Evolutionary conservation across 352 stramenopile species (phyloP).

Genomic region (Phytophthora hybrid): DNA sequence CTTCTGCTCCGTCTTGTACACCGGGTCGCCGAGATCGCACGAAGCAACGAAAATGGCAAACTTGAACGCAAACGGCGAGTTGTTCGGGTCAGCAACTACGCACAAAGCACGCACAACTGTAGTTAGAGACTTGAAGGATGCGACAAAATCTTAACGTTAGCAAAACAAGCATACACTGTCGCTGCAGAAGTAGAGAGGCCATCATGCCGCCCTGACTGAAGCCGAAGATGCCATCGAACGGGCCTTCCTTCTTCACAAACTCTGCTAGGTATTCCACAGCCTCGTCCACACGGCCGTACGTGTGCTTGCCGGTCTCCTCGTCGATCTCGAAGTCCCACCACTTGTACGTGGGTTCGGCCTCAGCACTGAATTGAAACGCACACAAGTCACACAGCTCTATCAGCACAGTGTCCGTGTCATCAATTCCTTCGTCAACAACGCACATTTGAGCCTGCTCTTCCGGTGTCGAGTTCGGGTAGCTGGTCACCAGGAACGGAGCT

Average conservation of each 20-base stretch:
- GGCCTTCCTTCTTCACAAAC: constrained; percentile 72
- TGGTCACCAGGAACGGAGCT: constrained; percentile 70
- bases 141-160: too few relatives aligned
- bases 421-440: background rate
- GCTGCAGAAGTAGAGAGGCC: constrained; percentile 65
- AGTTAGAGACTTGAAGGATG: background rate
- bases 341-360: constrained; percentile 65
- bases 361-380: constrained; percentile 22
- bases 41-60: constrained; percentile 81
- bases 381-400: constrained; percentile 1
- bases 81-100: constrained; percentile 46
- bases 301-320: constrained; percentile 49
- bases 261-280: constrained; percentile 67
- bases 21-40: constrained; percentile 34
- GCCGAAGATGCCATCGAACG: constrained; percentile 84
- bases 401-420: background rate
- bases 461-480: constrained; percentile 52
- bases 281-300: constrained; percentile 64
- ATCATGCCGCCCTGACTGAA: constrained; percentile 86
- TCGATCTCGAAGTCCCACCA: constrained; percentile 79
- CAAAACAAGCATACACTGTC: constrained; percentile 46
- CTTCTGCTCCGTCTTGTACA: constrained; percentile 44
- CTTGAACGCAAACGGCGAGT: constrained; percentile 62
- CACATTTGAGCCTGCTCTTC: constrained; percentile 57
- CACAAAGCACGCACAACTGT: background rate